A percentile compares a stretch with the other conserved stretches of the same genome.
These are phyloP conservation scores for Aspergillus glaucus DNA, from an alignment of 2,329 filamentous ascomycete species.

Conservation along the genomic window DNA sequence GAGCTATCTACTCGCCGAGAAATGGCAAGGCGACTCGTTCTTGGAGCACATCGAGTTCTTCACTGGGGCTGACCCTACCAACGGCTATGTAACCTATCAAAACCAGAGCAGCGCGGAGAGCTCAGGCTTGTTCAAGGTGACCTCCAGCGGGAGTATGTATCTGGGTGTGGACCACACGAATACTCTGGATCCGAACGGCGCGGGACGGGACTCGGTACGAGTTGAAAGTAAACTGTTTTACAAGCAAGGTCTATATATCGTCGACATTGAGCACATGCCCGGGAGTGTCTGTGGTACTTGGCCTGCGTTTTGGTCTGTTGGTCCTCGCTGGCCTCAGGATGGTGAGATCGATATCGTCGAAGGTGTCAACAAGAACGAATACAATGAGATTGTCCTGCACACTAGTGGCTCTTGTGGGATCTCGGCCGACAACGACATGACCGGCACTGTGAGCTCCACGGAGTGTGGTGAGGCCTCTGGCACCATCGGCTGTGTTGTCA, in stretches of 20 bases:
- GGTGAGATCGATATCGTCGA: slow-evolving; percentile 51
- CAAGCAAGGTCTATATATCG: slow-evolving; percentile 42
- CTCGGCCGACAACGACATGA: slow-evolving; percentile 38
- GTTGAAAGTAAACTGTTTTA: slow-evolving; percentile 41
- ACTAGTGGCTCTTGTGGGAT: slow-evolving; percentile 42
- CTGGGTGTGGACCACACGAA: slow-evolving; percentile 41
- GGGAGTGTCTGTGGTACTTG: slow-evolving; percentile 45
- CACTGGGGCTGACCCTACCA: slow-evolving; percentile 42
- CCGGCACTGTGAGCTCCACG: slow-evolving; percentile 42
- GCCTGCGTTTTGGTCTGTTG: slow-evolving; percentile 46
- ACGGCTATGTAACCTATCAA: slow-evolving; percentile 47
- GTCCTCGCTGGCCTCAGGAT: slow-evolving; percentile 35
- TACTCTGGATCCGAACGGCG: slow-evolving; percentile 27
- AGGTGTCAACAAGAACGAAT: slow-evolving; percentile 42
- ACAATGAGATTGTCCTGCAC: slow-evolving; percentile 45
- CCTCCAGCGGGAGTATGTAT: slow-evolving; percentile 31
- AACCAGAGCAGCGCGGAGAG: slow-evolving; percentile 34
- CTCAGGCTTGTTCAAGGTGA: slow-evolving; percentile 31
- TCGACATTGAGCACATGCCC: slow-evolving; percentile 45
- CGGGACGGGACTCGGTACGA: slow-evolving; percentile 40
- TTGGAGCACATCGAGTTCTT: slow-evolving; percentile 47
- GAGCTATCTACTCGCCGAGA: slow-evolving; percentile 36
- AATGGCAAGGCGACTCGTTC: slow-evolving; percentile 43
- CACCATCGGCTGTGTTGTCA: slow-evolving; percentile 36
- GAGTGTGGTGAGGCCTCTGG: slow-evolving; percentile 43